Percentiles rank a stretch among this genome's conserved stretches.
These are phyloP conservation scores for Sugiyamaella marilandica DNA, from an alignment of 805 yeast genomes.

Conservation along the genomic window DNA sequence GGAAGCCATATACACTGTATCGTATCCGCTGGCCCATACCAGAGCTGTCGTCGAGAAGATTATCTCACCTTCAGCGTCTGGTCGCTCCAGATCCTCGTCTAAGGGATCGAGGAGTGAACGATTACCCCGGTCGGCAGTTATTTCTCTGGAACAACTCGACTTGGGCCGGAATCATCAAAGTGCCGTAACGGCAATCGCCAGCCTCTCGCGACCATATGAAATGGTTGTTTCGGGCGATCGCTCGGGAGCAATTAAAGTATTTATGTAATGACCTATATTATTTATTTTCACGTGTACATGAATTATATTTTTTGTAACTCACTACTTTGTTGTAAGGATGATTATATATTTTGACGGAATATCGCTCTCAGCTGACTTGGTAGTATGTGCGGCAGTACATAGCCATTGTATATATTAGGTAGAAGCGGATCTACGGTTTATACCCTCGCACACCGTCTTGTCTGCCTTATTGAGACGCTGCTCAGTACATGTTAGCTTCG, in stretches of 20 bases:
- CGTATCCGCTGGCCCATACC: constrained; percentile 35
- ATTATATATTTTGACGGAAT: no score
- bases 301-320: constrained; percentile 2
- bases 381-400: neutral
- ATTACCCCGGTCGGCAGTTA: constrained; percentile 33
- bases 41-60: constrained; percentile 40
- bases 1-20: constrained; percentile 17
- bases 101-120: constrained; percentile 15
- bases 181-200: constrained; percentile 44
- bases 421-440: no score
- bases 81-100: constrained; percentile 1
- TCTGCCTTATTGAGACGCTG: no score
- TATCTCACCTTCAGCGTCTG: constrained; percentile 15
- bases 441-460: no score
- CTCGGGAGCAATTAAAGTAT: constrained; percentile 60
- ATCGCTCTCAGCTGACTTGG: neutral
- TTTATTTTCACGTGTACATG: neutral
- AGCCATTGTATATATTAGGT: neutral
- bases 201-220: constrained; percentile 47
- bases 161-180: constrained; percentile 47
- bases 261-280: constrained; percentile 20
- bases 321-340: no score
- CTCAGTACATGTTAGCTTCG: no score
- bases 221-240: constrained; percentile 65
- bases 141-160: constrained; percentile 43